Base-by-base conservation (phyloP, 2,329 filamentous ascomycete genomes). In the Ceratocystis huliohia region DNA sequence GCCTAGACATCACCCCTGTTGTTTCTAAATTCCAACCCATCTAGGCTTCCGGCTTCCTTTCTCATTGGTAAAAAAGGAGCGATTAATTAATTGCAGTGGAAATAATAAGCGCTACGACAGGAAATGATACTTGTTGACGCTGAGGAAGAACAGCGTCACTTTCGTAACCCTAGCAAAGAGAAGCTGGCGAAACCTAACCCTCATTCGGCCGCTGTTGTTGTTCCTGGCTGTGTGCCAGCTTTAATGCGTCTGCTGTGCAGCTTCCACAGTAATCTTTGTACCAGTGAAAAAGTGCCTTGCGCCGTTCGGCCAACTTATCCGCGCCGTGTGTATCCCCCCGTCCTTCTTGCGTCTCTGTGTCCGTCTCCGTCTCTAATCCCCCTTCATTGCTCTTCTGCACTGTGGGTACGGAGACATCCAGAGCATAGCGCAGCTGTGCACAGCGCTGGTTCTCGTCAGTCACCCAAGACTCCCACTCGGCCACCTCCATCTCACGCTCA, bases 401-500 rank as follows among this genome's bases (percentile, higher is more conserved):
- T 37, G 33, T 8, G 8, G 33, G 33, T 37, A 37, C 17, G 20
- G 64, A 15, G 44, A 46, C 46, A 17, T 62, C 57, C 13, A 68
- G 45, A 8, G 59, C 45, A 44, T 65, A 33, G 10, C 73, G 30
- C 5, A 84, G 78, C 72, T 88, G 83, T 66, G 84, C 84, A 74
- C 94, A 99, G 62, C 89, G 83, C 44, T 80, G 76, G 69, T 85
- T 87, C 77, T 99, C 94, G 70, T 89, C 87, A 2, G 83, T 76
- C 37, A 97, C 81, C 92, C 93, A 99, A 69, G 89, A 89, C 77
- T 96, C 92, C 87, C 91, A 99, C 75, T 96, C 93, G 0, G 88
- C 88, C 72, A 85, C 83, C 65, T 97, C 76, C 74, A 96, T 87
- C 74, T 96, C 91, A 67, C 83, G 82, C 78, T 97, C 94, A 33